Base-by-base conservation (phyloP, 805 yeast genomes). In the Maudiozyma serrabonitensis region DNA sequence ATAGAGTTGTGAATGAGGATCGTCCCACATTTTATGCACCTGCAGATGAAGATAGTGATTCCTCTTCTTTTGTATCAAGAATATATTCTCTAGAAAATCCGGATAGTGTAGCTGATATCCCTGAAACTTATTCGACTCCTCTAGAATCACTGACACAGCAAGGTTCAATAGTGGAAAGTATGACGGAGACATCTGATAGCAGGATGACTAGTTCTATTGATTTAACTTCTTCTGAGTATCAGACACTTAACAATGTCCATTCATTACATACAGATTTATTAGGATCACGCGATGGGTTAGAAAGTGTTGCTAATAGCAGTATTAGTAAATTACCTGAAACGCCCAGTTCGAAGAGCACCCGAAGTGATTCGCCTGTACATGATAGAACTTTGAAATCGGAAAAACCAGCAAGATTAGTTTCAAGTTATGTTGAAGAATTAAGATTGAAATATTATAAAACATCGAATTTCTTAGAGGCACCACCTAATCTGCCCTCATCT, bases 351-450 rank as follows among this genome's bases (percentile, higher is more conserved):
- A 41, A 26, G 11, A 51, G 54, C 38, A 37, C 45, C 0, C 47
- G 40, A 23, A 42, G 53, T 16, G 16, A 42, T 19, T 39, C 45
- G 9, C 15, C 23, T 13, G 25, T 18, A 5, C 34, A 47, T 2
- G 39, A 23, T 8, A 37, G 15, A 16, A 48, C 39, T 16, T 15
- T 16, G 19, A 45, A 35, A 45, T 32, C 56, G 4, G 67, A 63
- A 18, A 58, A 52, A 23, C 55, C 58, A 6, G 57, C 62, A 4
- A 52, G 58, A 28, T 53, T 64, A 13, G 66, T 64, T 6, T 64
- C 70, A 1, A 59, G 67, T 50, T 64, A 64, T 48, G 66, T 65
- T 2, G 68, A 65, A 38, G 68, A 64, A 47, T 46, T 60, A 21
- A 55, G 68, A 47, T 49, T 66, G 38, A 61, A 63, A 35, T 66